phyloP scores from a whole-genome alignment of 805 yeast species.

The Huiozyma naganishii region DNA sequence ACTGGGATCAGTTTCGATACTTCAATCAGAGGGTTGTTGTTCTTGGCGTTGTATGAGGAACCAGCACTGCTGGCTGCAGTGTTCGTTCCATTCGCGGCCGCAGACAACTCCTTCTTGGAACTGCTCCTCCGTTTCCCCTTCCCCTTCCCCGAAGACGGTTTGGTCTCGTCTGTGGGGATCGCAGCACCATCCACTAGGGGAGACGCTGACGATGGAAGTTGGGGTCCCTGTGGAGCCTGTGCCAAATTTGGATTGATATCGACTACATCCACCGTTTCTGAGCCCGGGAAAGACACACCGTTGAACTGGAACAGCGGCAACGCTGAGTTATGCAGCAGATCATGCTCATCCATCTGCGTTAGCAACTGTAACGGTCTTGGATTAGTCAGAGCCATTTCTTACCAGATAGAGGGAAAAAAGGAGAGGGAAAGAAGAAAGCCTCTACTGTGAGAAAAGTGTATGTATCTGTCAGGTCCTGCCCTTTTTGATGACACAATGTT shows the following conservation, averaged over 20 bases:
- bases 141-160: neutral
- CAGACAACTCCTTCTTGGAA: neutral
- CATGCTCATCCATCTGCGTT: conserved; percentile 24
- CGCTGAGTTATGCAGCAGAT: conserved; percentile 22
- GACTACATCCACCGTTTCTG: conserved; percentile 10
- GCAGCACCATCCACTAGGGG: neutral
- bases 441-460: too few species aligned
- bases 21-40: conserved; percentile 16
- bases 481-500: neutral
- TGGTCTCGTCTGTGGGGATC: neutral
- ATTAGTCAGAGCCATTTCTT: conserved; percentile 51
- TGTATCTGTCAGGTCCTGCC: neutral
- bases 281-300: conserved; percentile 13
- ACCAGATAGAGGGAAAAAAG: neutral
- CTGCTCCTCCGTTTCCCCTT: neutral
- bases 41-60: neutral
- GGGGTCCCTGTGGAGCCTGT: neutral
- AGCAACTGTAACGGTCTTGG: conserved; percentile 53
- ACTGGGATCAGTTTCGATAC: conserved; percentile 73
- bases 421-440: neutral
- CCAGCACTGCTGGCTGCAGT: neutral
- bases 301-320: conserved; percentile 27
- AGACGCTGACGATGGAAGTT: too few species aligned
- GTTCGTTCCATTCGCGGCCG: conserved; percentile 5
- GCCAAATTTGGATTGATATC: conserved; percentile 13